A percentile compares a stretch with the other conserved stretches of the same genome.
These are phyloP conservation scores for Bisporella sp. DNA, from an alignment of 2,329 filamentous ascomycete genomes.

Conservation along the genomic window DNA sequence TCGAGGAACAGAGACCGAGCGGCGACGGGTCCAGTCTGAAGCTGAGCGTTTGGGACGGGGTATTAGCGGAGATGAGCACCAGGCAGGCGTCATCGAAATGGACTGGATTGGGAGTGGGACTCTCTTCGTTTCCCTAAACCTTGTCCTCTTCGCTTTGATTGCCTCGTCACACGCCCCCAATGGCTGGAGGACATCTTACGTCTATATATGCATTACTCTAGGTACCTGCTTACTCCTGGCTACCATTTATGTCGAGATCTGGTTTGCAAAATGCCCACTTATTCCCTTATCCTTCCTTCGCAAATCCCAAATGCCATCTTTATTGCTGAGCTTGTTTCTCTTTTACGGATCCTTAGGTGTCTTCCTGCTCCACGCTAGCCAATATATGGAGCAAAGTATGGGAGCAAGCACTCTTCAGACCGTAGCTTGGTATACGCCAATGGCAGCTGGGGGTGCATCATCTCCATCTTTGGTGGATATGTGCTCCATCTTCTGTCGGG, in stretches of 20 bases:
- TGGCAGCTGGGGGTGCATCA: slow-evolving; percentile 62
- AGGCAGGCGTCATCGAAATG: slow-evolving; percentile 44
- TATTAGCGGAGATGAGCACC: slow-evolving; percentile 26
- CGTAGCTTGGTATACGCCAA: slow-evolving; percentile 56
- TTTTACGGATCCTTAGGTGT: slow-evolving; percentile 60
- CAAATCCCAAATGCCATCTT: slow-evolving; percentile 57
- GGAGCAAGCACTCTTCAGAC: slow-evolving; percentile 44
- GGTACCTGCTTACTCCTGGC: slow-evolving; percentile 50
- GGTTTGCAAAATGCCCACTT: slow-evolving; percentile 60
- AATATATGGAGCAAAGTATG: slow-evolving; percentile 53
- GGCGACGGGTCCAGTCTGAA: too few relatives aligned
- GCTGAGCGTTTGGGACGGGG: too few relatives aligned
- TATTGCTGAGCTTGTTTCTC: slow-evolving; percentile 55
- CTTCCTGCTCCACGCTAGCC: slow-evolving; percentile 60
- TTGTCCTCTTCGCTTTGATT: slow-evolving; percentile 68
- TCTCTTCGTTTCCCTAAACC: slow-evolving; percentile 54
- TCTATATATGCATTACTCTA: slow-evolving; percentile 54
- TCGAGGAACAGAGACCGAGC: too few relatives aligned
- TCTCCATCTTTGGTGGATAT: slow-evolving; percentile 53
- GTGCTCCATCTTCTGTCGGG: slow-evolving; percentile 48
- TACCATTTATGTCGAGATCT: slow-evolving; percentile 65
- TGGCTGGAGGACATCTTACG: slow-evolving; percentile 65
- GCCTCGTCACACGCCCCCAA: slow-evolving; percentile 59
- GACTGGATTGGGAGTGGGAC: slow-evolving; percentile 58
- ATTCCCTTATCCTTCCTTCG: slow-evolving; percentile 62